A percentile compares a stretch with the other conserved stretches of the same genome.
These are phyloP conservation scores for Ceriops decandra DNA, from an alignment of 345 rosid genomes.

Conservation along the genomic window DNA sequence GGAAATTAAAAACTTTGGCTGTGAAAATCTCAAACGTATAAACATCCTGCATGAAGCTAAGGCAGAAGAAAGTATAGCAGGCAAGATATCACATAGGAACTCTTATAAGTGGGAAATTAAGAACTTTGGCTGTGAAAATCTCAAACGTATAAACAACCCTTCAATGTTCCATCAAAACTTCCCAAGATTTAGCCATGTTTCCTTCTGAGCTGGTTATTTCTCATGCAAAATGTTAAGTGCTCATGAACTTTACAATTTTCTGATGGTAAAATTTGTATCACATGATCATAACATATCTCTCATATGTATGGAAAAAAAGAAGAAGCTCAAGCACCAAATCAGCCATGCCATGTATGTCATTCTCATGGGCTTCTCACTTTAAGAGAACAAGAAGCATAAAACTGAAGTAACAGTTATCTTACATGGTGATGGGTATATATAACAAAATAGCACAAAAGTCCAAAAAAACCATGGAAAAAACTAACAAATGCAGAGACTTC, in stretches of 20 bases:
- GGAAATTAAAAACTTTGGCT: background rate
- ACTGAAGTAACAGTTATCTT: no score
- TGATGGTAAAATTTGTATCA: no score
- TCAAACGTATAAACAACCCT: background rate
- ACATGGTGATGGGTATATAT: background rate
- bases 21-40: background rate
- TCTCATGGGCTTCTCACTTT: no score
- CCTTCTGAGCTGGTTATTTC: background rate
- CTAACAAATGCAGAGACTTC: background rate
- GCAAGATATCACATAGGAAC: background rate
- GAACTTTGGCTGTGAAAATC: background rate
- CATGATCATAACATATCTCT: no score
- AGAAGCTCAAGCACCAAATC: no score
- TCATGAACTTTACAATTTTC: no score
- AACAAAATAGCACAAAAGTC: background rate
- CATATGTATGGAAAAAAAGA: no score
- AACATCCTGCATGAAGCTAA: slow-evolving; percentile 13
- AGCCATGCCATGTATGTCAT: no score
- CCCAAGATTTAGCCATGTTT: no score
- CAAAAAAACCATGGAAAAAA: background rate
- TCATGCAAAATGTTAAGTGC: background rate
- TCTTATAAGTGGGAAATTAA: background rate
- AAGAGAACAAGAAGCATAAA: no score
- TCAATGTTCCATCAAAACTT: no score
- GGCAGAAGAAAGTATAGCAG: background rate